Percentiles rank a stretch among this genome's conserved stretches.
Conservation (phyloP, 345 rosid species). For the Gossypium stocksii region DNA sequence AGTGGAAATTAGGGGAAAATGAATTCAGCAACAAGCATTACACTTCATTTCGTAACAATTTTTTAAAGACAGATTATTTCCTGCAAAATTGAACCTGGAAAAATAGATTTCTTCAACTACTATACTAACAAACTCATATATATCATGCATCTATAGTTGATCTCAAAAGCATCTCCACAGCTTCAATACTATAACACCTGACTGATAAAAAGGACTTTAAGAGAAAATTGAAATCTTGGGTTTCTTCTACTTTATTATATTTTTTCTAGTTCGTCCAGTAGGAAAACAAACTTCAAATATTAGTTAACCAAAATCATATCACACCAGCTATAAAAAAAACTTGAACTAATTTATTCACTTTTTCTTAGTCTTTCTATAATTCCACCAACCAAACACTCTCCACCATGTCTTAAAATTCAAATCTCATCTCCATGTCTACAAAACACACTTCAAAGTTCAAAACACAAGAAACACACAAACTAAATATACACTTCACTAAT, state of each 20-base stretch:
- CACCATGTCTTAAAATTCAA: background rate
- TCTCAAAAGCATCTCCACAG: background rate
- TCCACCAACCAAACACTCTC: background rate
- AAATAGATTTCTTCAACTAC: background rate
- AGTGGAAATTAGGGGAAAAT: background rate
- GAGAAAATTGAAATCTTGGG: background rate
- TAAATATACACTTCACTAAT: no score
- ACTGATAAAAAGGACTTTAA: background rate
- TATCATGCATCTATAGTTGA: background rate
- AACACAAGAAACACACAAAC: background rate
- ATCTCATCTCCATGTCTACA: background rate
- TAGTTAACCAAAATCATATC: background rate
- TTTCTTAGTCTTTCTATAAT: background rate
- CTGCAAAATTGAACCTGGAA: background rate
- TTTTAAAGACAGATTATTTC: background rate
- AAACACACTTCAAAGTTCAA: constrained; percentile 5
- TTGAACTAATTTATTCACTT: background rate
- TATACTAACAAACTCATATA: background rate
- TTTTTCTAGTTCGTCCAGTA: background rate
- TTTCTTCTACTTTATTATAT: background rate
- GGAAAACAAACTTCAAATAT: background rate
- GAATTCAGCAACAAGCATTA: background rate
- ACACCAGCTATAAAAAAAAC: background rate
- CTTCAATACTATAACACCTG: background rate
- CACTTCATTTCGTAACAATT: background rate